Percentiles rank a stretch among this genome's conserved stretches.
Evolutionary conservation across 805 yeast species (phyloP).

Genomic region (Diddensiella transvaalensis): DNA sequence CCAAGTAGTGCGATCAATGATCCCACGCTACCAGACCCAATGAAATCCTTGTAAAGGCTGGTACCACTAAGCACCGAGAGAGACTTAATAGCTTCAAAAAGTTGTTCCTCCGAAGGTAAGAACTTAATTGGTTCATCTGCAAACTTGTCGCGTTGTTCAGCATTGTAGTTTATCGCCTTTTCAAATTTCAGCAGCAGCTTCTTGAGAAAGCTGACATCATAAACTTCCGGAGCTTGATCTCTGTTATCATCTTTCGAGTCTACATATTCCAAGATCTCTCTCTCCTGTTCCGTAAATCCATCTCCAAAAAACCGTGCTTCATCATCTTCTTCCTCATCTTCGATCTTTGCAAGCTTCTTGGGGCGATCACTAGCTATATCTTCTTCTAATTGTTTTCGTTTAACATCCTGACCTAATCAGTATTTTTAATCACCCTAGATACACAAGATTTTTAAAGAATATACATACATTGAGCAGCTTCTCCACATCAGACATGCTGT

Average conservation of each 20-base stretch:
- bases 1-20: conserved; percentile 15
- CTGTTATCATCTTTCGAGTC: conserved; percentile 9
- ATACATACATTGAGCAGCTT: neutral
- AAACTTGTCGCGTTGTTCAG: conserved; percentile 18
- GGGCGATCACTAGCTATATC: neutral
- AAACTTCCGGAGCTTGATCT: neutral
- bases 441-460: too few relatives aligned
- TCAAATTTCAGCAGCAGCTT: conserved; percentile 30
- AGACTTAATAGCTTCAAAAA: conserved; percentile 19
- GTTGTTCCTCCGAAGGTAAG: conserved; percentile 24
- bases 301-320: conserved; percentile 11
- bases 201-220: conserved; percentile 6
- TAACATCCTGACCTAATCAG: neutral
- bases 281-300: conserved; percentile 4
- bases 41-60: conserved; percentile 5
- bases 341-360: neutral
- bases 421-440: too few relatives aligned
- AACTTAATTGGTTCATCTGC: conserved; percentile 26
- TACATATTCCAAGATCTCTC: conserved; percentile 5
- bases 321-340: neutral
- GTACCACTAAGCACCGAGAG: conserved; percentile 17
- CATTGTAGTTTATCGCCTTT: conserved; percentile 19
- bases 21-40: conserved; percentile 12
- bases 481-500: neutral
- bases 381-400: neutral